phyloP scores from a whole-genome alignment of 768 basidiomycete species.

The Hygrocybe coccinea region DNA sequence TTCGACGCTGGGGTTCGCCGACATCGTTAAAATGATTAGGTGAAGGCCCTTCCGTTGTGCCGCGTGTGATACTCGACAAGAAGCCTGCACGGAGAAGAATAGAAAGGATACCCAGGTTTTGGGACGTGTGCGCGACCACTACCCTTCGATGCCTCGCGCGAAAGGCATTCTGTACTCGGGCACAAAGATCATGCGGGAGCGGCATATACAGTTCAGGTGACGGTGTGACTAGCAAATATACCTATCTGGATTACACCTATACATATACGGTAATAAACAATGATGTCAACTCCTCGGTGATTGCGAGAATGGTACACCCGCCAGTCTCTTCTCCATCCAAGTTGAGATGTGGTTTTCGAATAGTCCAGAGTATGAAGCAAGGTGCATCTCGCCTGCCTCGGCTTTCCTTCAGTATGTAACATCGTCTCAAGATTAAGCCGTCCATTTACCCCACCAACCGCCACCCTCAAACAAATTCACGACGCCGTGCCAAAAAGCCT shows the following conservation, averaged over 20 bases:
- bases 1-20: constrained; percentile 63
- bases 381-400: no score
- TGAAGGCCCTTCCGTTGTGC: constrained; percentile 59
- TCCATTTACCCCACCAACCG: constrained; percentile 39
- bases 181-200: constrained; percentile 80
- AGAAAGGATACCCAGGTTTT: constrained; percentile 87
- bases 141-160: constrained; percentile 77
- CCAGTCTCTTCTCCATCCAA: no score
- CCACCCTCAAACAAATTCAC: constrained; percentile 42
- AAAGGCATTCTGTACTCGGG: constrained; percentile 90
- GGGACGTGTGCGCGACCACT: constrained; percentile 75
- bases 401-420: no score
- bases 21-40: constrained; percentile 58
- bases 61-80: constrained; percentile 75
- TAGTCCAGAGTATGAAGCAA: no score
- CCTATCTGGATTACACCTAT: no score
- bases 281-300: no score
- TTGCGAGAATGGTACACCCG: no score
- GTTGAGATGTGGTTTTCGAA: no score
- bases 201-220: no score
- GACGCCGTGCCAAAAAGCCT: constrained; percentile 46
- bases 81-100: constrained; percentile 92
- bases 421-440: constrained; percentile 10
- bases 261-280: no score
- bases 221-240: no score